These are phyloP conservation scores for Wallacemonas sp. DNA, from an alignment of 208 protist species.

Conservation along the genomic window DNA sequence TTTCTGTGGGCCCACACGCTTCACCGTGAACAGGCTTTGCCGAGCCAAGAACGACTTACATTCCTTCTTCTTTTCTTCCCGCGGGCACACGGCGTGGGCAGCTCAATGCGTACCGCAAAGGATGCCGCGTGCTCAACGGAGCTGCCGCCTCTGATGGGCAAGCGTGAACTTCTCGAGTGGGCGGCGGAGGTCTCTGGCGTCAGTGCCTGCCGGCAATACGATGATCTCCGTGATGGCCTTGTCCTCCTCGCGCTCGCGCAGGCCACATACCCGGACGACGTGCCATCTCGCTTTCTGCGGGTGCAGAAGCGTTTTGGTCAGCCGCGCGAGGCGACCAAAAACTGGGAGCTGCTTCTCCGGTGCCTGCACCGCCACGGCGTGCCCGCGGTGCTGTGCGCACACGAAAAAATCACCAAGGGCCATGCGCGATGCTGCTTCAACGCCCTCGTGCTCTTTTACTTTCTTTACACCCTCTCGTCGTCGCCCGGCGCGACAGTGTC, in stretches of 20 bases:
- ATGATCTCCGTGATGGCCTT: constrained; percentile 59
- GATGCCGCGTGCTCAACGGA: background rate
- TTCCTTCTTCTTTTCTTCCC: too few relatives aligned
- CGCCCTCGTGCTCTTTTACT: constrained; percentile 72
- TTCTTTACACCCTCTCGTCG: constrained; percentile 30
- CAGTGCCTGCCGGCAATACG: constrained; percentile 46
- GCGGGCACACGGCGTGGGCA: too few relatives aligned
- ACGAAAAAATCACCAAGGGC: constrained; percentile 36
- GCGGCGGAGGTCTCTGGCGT: constrained; percentile 31
- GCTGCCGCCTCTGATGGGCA: constrained; percentile 21
- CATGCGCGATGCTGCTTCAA: constrained; percentile 63
- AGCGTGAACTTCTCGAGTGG: constrained; percentile 56
- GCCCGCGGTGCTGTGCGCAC: constrained; percentile 40
- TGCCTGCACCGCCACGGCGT: constrained; percentile 34
- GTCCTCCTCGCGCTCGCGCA: constrained; percentile 41
- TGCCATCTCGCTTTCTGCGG: constrained; percentile 20
- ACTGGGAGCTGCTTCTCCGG: constrained; percentile 49
- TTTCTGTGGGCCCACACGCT: too few relatives aligned
- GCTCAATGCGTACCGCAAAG: background rate
- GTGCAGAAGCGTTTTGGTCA: constrained; percentile 27
- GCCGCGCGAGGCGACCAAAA: constrained; percentile 24
- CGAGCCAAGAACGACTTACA: too few relatives aligned
- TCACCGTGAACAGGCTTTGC: too few relatives aligned
- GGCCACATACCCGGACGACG: constrained; percentile 25
- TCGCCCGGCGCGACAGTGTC: constrained; percentile 33